Conservation (phyloP, 75 land plant species). For the Adiantum capillusveneris region DNA sequence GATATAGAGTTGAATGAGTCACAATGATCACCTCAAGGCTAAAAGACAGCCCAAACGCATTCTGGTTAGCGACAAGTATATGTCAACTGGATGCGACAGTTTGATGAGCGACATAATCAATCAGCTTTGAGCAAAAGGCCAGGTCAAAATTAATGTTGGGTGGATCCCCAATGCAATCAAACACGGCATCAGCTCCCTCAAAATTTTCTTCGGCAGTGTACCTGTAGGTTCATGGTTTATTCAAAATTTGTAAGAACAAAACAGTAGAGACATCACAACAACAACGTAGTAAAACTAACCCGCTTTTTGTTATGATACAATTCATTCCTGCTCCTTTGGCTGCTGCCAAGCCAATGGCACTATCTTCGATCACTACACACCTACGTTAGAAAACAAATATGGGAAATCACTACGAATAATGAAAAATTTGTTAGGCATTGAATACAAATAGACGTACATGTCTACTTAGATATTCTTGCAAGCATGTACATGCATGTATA, state of each 20-base stretch:
- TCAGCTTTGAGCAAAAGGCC: constrained; percentile 43
- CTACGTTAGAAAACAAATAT: constrained; percentile 33
- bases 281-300: too few species aligned
- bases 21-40: too few species aligned
- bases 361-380: constrained; percentile 95
- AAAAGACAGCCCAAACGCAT: too few species aligned
- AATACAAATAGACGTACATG: too few species aligned
- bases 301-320: constrained; percentile 94
- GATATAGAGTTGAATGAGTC: too few species aligned
- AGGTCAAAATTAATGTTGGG: constrained; percentile 59
- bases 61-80: too few species aligned
- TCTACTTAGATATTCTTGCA: too few species aligned
- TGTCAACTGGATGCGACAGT: too few species aligned
- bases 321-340: constrained; percentile 97
- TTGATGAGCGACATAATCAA: constrained; percentile 10
- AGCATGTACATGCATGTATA: too few species aligned
- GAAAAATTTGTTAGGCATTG: too few species aligned
- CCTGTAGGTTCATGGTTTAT: constrained; percentile 19
- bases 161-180: constrained; percentile 85
- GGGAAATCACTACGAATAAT: too few species aligned
- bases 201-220: constrained; percentile 85
- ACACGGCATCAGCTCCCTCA: constrained; percentile 67
- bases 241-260: constrained; percentile 2
- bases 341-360: constrained; percentile 86
- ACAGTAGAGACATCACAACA: too few species aligned